A percentile compares a stretch with the other conserved stretches of the same genome.
Conservation (phyloP, 768 basidiomycete species). For the Trametes elegans region DNA sequence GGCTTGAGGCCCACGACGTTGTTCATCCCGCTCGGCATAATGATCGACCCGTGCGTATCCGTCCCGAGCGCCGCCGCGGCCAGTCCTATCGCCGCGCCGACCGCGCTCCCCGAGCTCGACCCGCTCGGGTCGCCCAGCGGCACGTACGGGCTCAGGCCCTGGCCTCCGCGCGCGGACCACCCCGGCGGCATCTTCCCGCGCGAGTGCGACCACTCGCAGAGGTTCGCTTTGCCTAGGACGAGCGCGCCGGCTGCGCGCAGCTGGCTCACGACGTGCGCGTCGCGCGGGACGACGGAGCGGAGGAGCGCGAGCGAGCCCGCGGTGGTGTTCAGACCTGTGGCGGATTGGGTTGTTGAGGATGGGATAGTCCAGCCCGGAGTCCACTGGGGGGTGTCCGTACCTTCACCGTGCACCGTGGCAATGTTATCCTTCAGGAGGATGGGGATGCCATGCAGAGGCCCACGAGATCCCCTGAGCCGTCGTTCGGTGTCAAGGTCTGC, state of each 20-base stretch:
- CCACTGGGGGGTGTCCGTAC: conserved; percentile 34
- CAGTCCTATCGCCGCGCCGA: conserved; percentile 40
- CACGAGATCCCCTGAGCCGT: conserved; percentile 23
- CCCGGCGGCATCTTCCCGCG: conserved; percentile 39
- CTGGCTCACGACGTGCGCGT: conserved; percentile 30
- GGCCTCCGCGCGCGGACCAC: conserved; percentile 48
- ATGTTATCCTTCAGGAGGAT: conserved; percentile 38
- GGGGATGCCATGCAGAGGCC: conserved; percentile 35
- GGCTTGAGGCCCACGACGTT: conserved; percentile 42
- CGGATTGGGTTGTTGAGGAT: neutral
- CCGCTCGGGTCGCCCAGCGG: conserved; percentile 41
- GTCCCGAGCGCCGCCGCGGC: conserved; percentile 40
- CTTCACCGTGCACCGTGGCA: conserved; percentile 31
- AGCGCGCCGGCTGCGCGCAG: conserved; percentile 36
- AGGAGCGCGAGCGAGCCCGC: conserved; percentile 36
- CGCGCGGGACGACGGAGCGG: conserved; percentile 33
- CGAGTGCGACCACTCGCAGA: conserved; percentile 44
- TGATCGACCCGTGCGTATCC: conserved; percentile 45
- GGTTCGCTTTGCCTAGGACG: conserved; percentile 40
- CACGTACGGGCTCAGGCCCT: conserved; percentile 40
- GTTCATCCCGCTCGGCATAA: conserved; percentile 38
- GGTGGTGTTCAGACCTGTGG: conserved; percentile 32
- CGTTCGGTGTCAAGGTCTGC: conserved; percentile 34
- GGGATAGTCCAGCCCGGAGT: conserved; percentile 13
- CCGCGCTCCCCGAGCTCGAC: conserved; percentile 51